These are phyloP conservation scores for Talaromyces albobiverticillius DNA, from an alignment of 2,329 filamentous ascomycete species.

Conservation along the genomic window DNA sequence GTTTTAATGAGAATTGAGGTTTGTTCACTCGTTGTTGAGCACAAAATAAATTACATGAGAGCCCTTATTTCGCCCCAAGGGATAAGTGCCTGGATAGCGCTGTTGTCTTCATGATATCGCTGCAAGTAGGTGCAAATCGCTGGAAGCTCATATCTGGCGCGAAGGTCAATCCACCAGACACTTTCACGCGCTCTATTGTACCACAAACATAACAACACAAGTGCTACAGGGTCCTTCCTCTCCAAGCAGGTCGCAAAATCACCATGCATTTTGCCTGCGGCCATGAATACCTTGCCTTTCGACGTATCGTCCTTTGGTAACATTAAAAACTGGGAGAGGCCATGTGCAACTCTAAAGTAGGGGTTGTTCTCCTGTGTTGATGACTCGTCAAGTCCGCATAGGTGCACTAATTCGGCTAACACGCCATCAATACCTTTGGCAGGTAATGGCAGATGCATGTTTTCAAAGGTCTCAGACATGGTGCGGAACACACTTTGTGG, in stretches of 20 bases:
- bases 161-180: neutral
- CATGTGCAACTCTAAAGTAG: neutral
- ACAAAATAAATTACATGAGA: neutral
- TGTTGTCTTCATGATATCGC: neutral
- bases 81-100: neutral
- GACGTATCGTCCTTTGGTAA: neutral
- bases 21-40: too few relatives aligned
- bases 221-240: neutral
- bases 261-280: neutral
- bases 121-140: neutral
- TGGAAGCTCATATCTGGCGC: neutral
- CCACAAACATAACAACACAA: neutral
- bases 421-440: neutral
- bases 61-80: neutral
- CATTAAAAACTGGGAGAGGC: neutral
- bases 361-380: neutral
- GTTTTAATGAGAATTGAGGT: too few relatives aligned
- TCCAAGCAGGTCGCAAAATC: neutral
- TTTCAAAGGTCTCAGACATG: neutral
- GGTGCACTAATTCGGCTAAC: neutral
- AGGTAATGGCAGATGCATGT: neutral
- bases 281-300: neutral
- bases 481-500: neutral
- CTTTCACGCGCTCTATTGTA: neutral
- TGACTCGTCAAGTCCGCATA: neutral